Evolutionary conservation across 1,139 yeast species (phyloP).

Genomic region (Hansenula sp.): DNA sequence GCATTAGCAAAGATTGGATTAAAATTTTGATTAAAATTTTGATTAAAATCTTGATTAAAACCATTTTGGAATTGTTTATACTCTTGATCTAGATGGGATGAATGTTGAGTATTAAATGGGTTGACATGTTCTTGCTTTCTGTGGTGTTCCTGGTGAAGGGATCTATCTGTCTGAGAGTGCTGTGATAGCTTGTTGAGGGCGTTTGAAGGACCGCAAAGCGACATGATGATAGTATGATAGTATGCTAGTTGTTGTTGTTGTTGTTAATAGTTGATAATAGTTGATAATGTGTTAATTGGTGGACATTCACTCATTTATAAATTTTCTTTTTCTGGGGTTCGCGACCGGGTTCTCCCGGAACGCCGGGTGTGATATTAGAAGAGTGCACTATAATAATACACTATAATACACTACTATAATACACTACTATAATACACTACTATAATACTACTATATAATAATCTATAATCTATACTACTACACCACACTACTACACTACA

Average conservation of each 20-base stretch:
- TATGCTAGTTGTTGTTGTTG: background rate
- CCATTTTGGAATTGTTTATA: slow-evolving; percentile 13
- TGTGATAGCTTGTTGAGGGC: slow-evolving; percentile 21
- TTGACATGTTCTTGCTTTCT: slow-evolving; percentile 4
- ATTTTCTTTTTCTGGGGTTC: too few species aligned
- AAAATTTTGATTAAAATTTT: too few species aligned
- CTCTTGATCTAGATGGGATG: slow-evolving; percentile 17
- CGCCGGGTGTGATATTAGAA: too few species aligned
- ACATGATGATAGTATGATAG: slow-evolving; percentile 2
- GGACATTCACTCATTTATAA: background rate
- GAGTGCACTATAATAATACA: too few species aligned
- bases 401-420: too few species aligned
- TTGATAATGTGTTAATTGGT: background rate
- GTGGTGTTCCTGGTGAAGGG: slow-evolving; percentile 23
- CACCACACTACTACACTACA: too few species aligned
- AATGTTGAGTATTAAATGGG: slow-evolving; percentile 13
- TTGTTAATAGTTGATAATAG: background rate
- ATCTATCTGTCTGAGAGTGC: slow-evolving; percentile 22
- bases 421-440: too few species aligned
- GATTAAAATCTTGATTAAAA: too few species aligned
- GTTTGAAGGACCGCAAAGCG: slow-evolving; percentile 23
- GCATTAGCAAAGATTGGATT: slow-evolving; percentile 11
- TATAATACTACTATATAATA: too few species aligned
- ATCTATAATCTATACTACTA: too few species aligned
- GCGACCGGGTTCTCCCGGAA: too few species aligned